Conservation (phyloP, 2,329 filamentous ascomycete genomes). For the Nakataea oryzae region DNA sequence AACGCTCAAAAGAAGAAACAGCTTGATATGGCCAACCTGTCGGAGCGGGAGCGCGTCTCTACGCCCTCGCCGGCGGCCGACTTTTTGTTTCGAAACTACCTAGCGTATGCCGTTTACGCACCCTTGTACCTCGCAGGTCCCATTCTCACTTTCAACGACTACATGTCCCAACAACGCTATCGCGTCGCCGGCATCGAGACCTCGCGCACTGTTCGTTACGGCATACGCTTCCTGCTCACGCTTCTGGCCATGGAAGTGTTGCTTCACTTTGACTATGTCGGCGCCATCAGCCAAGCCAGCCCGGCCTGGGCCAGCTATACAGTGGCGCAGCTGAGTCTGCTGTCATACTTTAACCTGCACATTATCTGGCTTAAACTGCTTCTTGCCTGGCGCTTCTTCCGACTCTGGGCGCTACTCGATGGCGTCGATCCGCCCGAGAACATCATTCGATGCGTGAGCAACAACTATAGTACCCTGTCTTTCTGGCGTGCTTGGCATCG, state of each 20-base stretch:
- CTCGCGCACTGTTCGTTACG: conserved; percentile 69
- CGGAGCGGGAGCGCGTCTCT: conserved; percentile 76
- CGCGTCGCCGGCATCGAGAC: conserved; percentile 58
- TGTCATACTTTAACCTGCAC: conserved; percentile 93
- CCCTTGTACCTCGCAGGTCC: conserved; percentile 89
- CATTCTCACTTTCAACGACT: conserved; percentile 97
- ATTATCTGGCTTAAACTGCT: conserved; percentile 97
- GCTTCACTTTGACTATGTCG: conserved; percentile 85
- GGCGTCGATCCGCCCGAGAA: conserved; percentile 94
- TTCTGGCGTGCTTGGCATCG: conserved; percentile 98
- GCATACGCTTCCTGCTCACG: conserved; percentile 66
- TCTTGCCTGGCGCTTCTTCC: conserved; percentile 96
- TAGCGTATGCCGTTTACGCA: conserved; percentile 84
- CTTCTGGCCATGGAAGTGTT: conserved; percentile 85
- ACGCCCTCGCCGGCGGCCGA: conserved; percentile 62
- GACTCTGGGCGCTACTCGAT: conserved; percentile 87
- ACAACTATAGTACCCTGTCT: conserved; percentile 82
- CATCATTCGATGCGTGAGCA: conserved; percentile 91
- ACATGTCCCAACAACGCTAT: conserved; percentile 76
- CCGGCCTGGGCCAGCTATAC: conserved; percentile 79
- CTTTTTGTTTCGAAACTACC: conserved; percentile 75
- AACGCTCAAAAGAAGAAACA: conserved; percentile 89
- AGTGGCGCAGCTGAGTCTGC: conserved; percentile 75
- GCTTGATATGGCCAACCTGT: conserved; percentile 75
- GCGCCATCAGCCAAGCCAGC: conserved; percentile 75